Evolutionary conservation across 768 basidiomycete species (phyloP).

Genomic region (Amanita molliuscula): DNA sequence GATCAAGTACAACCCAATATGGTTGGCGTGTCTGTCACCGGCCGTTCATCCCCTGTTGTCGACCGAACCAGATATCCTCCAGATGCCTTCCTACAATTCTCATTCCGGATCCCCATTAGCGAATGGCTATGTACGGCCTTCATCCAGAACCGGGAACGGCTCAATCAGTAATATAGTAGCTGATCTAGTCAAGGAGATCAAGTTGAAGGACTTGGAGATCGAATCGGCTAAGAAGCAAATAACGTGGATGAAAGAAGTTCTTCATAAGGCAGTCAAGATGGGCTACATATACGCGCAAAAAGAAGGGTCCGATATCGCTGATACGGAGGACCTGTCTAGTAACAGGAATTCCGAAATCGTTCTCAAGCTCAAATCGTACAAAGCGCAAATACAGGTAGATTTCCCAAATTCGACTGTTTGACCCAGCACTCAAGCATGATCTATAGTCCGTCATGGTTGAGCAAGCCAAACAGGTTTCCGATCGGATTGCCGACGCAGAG

Average conservation of each 20-base stretch:
- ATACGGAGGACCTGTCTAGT: conserved; percentile 29
- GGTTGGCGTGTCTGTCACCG: conserved; percentile 36
- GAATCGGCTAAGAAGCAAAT: conserved; percentile 69
- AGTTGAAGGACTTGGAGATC: conserved; percentile 73
- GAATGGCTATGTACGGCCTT: conserved; percentile 38
- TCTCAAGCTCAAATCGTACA: conserved; percentile 80
- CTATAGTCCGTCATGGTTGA: conserved; percentile 58
- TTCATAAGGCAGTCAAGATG: conserved; percentile 62
- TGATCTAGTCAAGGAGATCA: conserved; percentile 72
- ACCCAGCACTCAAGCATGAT: conserved; percentile 3
- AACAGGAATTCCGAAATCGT: conserved; percentile 56
- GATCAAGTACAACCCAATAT: conserved; percentile 34
- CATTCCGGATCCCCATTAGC: conserved; percentile 31
- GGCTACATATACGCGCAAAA: conserved; percentile 64
- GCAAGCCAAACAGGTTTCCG: conserved; percentile 70
- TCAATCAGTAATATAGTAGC: conserved; percentile 64
- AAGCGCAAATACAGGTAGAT: conserved; percentile 76
- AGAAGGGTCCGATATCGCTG: conserved; percentile 30
- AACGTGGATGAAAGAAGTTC: conserved; percentile 76
- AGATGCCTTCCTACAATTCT: conserved; percentile 48
- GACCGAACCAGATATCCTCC: conserved; percentile 26
- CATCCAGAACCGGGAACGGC: conserved; percentile 25
- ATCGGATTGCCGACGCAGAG: conserved; percentile 72
- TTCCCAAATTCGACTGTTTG: neutral
- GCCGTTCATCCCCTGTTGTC: conserved; percentile 23